A percentile compares a stretch with the other conserved stretches of the same genome.
Conservation (phyloP, 179 eudicot species). For the Carnegiea gigantea region DNA sequence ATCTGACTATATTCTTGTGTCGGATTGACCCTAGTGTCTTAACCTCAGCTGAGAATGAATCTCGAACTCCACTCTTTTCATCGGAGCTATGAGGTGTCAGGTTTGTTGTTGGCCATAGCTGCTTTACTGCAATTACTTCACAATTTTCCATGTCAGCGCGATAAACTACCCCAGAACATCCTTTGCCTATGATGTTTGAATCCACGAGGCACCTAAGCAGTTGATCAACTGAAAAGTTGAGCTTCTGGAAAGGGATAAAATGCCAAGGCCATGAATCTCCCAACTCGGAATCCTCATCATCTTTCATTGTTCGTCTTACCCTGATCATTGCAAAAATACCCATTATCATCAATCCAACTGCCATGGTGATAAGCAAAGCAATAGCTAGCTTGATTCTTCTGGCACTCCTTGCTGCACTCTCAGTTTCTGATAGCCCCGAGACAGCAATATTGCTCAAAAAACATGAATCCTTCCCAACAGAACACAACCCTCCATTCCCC, state of each 20-base stretch:
- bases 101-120: conserved; percentile 46
- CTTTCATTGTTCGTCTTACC: conserved; percentile 26
- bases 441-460: conserved; percentile 16
- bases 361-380: conserved; percentile 34
- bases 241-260: conserved; percentile 53
- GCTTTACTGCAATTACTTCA: conserved; percentile 57
- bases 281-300: conserved; percentile 36
- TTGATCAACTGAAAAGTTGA: conserved; percentile 48
- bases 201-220: conserved; percentile 44
- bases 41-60: conserved; percentile 62
- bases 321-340: conserved; percentile 38
- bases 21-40: conserved; percentile 56
- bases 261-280: conserved; percentile 53
- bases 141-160: conserved; percentile 42
- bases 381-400: conserved; percentile 36
- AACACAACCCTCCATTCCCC: conserved; percentile 48
- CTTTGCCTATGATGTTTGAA: conserved; percentile 51
- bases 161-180: conserved; percentile 54
- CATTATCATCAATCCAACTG: conserved; percentile 41
- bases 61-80: conserved; percentile 37
- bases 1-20: conserved; percentile 62
- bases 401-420: conserved; percentile 19
- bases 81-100: conserved; percentile 20
- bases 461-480: conserved; percentile 30
- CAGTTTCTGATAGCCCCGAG: conserved; percentile 15